Evolutionary conservation across 2,329 filamentous ascomycete genomes (phyloP).

Genomic region (Epichloe typhina): DNA sequence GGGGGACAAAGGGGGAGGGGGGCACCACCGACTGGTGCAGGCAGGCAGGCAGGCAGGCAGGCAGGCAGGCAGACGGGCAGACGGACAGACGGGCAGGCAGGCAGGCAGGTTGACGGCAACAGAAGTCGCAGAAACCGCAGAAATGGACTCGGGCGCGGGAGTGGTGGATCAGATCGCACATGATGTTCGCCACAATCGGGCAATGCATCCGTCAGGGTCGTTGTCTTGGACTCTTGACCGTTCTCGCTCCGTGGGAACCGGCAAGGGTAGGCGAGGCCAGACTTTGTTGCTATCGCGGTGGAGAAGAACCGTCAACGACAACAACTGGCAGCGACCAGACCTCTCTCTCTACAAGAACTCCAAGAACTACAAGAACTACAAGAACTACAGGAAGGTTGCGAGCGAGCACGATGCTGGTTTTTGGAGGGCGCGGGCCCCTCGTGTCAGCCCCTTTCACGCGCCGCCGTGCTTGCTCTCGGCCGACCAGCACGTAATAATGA

Average conservation of each 20-base stretch:
- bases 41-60: background rate
- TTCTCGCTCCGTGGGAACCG: background rate
- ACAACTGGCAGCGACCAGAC: background rate
- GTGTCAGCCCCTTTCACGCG: too few relatives aligned
- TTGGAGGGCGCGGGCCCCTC: too few relatives aligned
- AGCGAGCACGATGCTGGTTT: too few relatives aligned
- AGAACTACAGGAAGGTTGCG: too few relatives aligned
- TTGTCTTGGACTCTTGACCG: background rate
- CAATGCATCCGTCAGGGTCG: background rate
- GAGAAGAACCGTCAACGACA: background rate
- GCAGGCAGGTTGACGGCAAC: background rate
- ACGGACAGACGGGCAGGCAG: too few relatives aligned
- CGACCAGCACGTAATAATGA: too few relatives aligned
- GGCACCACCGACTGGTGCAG: background rate
- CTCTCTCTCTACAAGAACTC: too few relatives aligned
- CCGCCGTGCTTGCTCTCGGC: too few relatives aligned
- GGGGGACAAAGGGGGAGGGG: background rate
- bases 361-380: too few relatives aligned
- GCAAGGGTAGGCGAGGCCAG: background rate
- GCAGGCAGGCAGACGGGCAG: too few relatives aligned
- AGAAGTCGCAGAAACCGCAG: too few relatives aligned
- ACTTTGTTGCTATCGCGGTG: background rate
- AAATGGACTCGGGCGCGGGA: background rate
- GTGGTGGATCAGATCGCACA: background rate
- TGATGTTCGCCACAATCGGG: background rate